These are phyloP conservation scores for Thalassiosira delicatula DNA, from an alignment of 352 stramenopile species.

Conservation along the genomic window DNA sequence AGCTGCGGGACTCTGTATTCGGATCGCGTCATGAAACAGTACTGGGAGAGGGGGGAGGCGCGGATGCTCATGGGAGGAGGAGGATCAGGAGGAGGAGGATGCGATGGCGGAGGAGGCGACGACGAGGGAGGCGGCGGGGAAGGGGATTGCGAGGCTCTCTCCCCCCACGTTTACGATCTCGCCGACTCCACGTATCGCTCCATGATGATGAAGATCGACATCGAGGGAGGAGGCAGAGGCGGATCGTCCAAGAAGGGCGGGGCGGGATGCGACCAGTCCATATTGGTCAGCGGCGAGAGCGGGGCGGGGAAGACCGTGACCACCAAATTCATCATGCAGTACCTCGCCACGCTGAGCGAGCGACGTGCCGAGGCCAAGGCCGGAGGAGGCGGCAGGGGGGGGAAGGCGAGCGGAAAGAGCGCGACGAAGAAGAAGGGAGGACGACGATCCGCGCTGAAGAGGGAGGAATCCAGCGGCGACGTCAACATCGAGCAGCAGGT, in stretches of 20 bases:
- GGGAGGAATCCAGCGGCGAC: conserved; percentile 70
- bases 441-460: background rate
- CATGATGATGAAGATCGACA: conserved; percentile 79
- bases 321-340: conserved; percentile 96
- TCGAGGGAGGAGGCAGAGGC: conserved; percentile 56
- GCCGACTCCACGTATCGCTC: conserved; percentile 87
- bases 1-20: conserved; percentile 76
- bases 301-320: conserved; percentile 89
- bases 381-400: conserved; percentile 42
- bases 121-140: background rate
- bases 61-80: background rate
- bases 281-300: conserved; percentile 88
- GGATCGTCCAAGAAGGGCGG: background rate
- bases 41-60: conserved; percentile 25
- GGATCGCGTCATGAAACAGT: conserved; percentile 74
- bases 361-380: background rate
- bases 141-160: background rate
- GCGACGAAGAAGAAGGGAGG: conserved; percentile 15
- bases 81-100: background rate
- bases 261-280: conserved; percentile 81
- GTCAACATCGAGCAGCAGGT: conserved; percentile 87
- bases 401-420: background rate
- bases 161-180: conserved; percentile 84
- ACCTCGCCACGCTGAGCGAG: conserved; percentile 75
- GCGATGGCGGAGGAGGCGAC: background rate